phyloP scores from a whole-genome alignment of 2,329 filamentous ascomycete genomes.

The Aspergillus tamarii region DNA sequence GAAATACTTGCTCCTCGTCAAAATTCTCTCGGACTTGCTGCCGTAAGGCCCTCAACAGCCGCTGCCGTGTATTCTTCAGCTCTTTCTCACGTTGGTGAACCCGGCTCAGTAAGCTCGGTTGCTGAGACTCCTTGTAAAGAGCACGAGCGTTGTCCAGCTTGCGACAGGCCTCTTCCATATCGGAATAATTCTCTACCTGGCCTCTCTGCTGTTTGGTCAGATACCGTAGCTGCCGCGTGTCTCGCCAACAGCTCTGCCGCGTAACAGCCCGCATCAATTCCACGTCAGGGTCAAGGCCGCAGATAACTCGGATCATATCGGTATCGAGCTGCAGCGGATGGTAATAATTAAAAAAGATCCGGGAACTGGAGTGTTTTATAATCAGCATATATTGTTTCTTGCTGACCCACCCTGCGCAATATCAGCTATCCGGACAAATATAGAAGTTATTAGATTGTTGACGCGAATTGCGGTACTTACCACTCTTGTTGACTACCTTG shows the following conservation, averaged over 20 bases:
- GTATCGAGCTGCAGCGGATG: slow-evolving; percentile 20
- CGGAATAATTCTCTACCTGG: slow-evolving; percentile 17
- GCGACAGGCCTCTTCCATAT: slow-evolving; percentile 18
- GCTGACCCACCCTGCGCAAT: slow-evolving; percentile 20
- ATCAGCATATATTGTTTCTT: slow-evolving; percentile 22
- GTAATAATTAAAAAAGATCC: slow-evolving; percentile 25
- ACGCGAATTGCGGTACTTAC: no score
- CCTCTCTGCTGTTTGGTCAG: slow-evolving; percentile 19
- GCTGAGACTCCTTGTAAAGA: slow-evolving; percentile 15
- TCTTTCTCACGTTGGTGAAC: slow-evolving; percentile 18
- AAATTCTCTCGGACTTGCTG: slow-evolving; percentile 21
- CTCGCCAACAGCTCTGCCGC: slow-evolving; percentile 19
- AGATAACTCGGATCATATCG: slow-evolving; percentile 20
- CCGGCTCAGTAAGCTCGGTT: slow-evolving; percentile 13
- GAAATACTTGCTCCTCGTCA: slow-evolving; percentile 24
- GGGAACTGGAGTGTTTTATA: slow-evolving; percentile 22
- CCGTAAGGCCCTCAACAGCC: slow-evolving; percentile 15
- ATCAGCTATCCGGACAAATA: no score
- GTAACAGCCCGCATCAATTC: slow-evolving; percentile 22
- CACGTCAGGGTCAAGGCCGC: slow-evolving; percentile 15
- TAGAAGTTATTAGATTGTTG: no score
- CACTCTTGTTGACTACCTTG: slow-evolving; percentile 18
- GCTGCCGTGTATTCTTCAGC: slow-evolving; percentile 21
- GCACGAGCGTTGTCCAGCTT: slow-evolving; percentile 16
- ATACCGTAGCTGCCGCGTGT: slow-evolving; percentile 18